Base-by-base conservation (phyloP, 202 grass and related monocot species). In the Eragrostis tef region DNA sequence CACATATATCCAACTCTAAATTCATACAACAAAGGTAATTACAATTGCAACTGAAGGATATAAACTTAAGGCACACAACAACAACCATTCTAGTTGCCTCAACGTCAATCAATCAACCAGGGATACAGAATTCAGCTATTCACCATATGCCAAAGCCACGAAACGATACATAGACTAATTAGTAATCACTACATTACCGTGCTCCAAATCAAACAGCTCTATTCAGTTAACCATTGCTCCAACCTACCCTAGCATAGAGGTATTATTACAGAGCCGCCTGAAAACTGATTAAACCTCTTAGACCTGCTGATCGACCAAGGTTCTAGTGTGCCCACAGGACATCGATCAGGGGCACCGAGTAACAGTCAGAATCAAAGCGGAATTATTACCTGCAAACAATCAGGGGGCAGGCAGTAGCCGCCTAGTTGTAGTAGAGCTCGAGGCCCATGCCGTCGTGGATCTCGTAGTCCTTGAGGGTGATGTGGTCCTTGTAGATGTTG, bases 401-500 rank as follows among this genome's bases (percentile, higher is more conserved):
- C 34, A 5, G 34, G 34, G 48, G 45, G 16, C 11, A 44, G 48
- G 4, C 29, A 31, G 29, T n/a, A n/a, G 31, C 9, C 31, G 2
- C n/a, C 78, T 89, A 98, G 87, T 98, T 98, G 82, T 98, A 98
- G 88, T 98, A 98, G 82, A 98, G 92, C 78, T 98, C 95, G 79
- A 98, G 95, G 20, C 95, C 95, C 95, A 98, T 98, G 22, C 57
- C 92, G 74, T 98, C 92, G 75, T 98, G 92, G 86, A 98, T 83
- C 79, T 98, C 95, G 87, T 98, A 98, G 81, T 98, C 95, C 82
- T 77, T 87, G 85, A 98, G 95, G 86, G 92, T 94, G 92, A 98
- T 98, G 90, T 91, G 92, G 64, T 94, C 92, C 92, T 98, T 94
- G 88, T 98, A 98, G 82, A 98, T 93, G 90, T 62, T 98, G 88